phyloP scores from a whole-genome alignment of 805 yeast species.

The Ogataea dorogensis region DNA sequence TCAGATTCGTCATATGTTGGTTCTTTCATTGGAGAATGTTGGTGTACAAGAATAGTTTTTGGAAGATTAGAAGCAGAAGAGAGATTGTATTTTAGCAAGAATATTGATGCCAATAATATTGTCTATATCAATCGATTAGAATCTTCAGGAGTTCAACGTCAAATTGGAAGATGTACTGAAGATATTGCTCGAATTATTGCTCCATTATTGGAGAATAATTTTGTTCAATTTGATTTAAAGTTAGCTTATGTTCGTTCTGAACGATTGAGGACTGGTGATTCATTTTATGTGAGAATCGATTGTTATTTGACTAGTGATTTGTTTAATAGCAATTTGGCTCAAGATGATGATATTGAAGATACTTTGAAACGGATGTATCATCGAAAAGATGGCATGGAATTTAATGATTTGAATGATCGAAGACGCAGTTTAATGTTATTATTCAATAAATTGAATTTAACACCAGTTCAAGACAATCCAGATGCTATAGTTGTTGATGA shows the following conservation, averaged over 20 bases:
- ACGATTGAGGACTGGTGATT: slow-evolving; percentile 70
- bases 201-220: slow-evolving; percentile 57
- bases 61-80: slow-evolving; percentile 47
- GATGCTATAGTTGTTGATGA: too few species aligned
- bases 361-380: slow-evolving; percentile 7
- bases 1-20: slow-evolving; percentile 57
- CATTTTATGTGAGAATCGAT: slow-evolving; percentile 67
- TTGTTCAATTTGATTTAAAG: slow-evolving; percentile 54
- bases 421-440: slow-evolving; percentile 13
- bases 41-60: slow-evolving; percentile 69
- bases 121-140: slow-evolving; percentile 28
- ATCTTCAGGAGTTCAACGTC: slow-evolving; percentile 36
- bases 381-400: neutral
- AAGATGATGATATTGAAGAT: slow-evolving; percentile 31
- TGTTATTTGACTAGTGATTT: slow-evolving; percentile 43
- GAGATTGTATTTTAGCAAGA: slow-evolving; percentile 20
- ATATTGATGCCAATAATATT: slow-evolving; percentile 20
- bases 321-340: slow-evolving; percentile 36
- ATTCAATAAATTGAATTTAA: slow-evolving; percentile 17
- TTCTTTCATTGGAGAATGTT: slow-evolving; percentile 55
- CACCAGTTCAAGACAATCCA: too few species aligned
- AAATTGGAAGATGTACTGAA: slow-evolving; percentile 75
- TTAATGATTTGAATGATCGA: slow-evolving; percentile 1
- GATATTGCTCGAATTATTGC: slow-evolving; percentile 63
- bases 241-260: slow-evolving; percentile 55